Evolutionary conservation across 73 alveolate species (phyloP).

Genomic region (Paramecium octaurelia): DNA sequence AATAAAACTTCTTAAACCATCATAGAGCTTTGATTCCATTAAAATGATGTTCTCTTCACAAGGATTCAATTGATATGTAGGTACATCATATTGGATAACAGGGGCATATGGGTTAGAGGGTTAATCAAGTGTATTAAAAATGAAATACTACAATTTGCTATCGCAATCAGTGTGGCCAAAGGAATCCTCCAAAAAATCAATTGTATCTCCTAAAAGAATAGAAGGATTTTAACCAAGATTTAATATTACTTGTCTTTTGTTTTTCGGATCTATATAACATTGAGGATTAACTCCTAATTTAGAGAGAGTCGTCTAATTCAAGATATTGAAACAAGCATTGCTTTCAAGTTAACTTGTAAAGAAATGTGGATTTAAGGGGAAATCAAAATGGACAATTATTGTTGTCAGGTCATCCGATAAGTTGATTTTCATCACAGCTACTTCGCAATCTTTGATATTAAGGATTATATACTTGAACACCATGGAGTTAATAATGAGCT

Average conservation of each 20-base stretch:
- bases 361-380: neutral
- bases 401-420: neutral
- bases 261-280: neutral
- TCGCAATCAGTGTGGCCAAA: neutral
- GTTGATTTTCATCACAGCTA: neutral
- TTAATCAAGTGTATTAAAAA: neutral
- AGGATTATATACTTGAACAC: neutral
- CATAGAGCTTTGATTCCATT: neutral
- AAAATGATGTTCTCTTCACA: neutral
- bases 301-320: neutral
- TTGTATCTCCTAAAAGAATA: neutral
- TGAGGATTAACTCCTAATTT: neutral
- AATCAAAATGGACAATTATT: neutral
- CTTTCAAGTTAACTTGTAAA: neutral
- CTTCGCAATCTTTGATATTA: neutral
- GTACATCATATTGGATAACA: neutral
- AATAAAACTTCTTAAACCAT: neutral
- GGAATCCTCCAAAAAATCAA: neutral
- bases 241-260: no score
- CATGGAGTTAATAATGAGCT: neutral
- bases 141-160: neutral
- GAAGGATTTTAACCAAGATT: neutral
- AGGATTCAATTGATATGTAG: neutral
- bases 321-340: neutral
- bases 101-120: neutral